Evolutionary conservation across 495 filamentous ascomycete genomes (phyloP).

Genomic region (Hyphodiscus hymeniophilus): DNA sequence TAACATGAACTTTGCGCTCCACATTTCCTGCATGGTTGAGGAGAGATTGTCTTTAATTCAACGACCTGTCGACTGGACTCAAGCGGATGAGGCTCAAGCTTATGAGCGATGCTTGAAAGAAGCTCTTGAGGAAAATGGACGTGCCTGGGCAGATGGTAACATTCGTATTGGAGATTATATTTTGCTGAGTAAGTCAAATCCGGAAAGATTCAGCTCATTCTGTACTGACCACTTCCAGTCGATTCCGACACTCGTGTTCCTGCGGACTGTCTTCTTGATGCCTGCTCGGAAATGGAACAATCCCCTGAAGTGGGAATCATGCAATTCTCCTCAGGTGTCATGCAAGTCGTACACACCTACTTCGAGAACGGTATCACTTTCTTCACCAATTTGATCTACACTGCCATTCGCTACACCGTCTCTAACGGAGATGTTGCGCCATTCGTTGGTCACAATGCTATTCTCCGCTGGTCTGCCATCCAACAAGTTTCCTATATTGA

Average conservation of each 20-base stretch:
- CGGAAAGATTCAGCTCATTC: no score
- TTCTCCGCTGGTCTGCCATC: slow-evolving; percentile 71
- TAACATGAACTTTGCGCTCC: slow-evolving; percentile 79
- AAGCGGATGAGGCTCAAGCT: slow-evolving; percentile 59
- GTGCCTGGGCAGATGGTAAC: slow-evolving; percentile 75
- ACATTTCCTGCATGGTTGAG: slow-evolving; percentile 68
- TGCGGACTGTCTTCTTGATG: slow-evolving; percentile 66
- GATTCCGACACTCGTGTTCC: slow-evolving; percentile 76
- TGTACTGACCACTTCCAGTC: slow-evolving; percentile 31
- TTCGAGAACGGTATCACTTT: slow-evolving; percentile 75
- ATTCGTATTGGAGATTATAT: slow-evolving; percentile 77
- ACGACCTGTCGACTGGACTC: slow-evolving; percentile 53
- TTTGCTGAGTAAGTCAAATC: slow-evolving; percentile 37
- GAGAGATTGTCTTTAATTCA: slow-evolving; percentile 52
- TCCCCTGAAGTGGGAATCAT: slow-evolving; percentile 75
- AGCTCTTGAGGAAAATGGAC: slow-evolving; percentile 58
- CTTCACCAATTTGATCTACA: slow-evolving; percentile 80
- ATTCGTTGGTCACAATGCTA: slow-evolving; percentile 73
- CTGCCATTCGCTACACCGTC: slow-evolving; percentile 67
- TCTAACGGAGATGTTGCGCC: slow-evolving; percentile 77
- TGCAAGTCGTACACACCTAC: slow-evolving; percentile 68
- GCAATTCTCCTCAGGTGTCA: slow-evolving; percentile 74
- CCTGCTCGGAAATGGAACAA: slow-evolving; percentile 71
- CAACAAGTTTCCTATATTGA: slow-evolving; percentile 65
- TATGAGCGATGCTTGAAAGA: slow-evolving; percentile 62